Percentiles rank a stretch among this genome's conserved stretches.
These are phyloP conservation scores for Solanum pinnatisectum DNA, from an alignment of 257 asterid species.

Conservation along the genomic window DNA sequence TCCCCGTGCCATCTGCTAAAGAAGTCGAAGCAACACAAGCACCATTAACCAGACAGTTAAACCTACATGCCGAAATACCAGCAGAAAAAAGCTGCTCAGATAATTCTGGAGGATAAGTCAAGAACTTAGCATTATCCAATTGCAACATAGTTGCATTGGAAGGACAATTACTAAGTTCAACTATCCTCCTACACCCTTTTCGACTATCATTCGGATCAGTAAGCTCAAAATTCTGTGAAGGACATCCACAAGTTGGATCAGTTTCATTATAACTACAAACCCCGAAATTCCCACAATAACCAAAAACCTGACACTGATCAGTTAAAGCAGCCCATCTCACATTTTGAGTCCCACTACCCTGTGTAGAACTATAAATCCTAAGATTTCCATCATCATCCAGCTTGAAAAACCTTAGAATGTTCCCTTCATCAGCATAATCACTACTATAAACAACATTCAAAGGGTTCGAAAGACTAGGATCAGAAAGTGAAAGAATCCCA, in stretches of 20 bases:
- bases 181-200: constrained; percentile 63
- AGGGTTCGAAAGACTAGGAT: constrained; percentile 26
- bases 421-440: constrained; percentile 51
- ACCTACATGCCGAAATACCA: constrained; percentile 48
- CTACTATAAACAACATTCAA: constrained; percentile 48
- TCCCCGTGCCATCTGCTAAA: constrained; percentile 76
- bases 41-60: constrained; percentile 36
- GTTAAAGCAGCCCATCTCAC: constrained; percentile 73
- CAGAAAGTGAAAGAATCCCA: constrained; percentile 49
- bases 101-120: constrained; percentile 51
- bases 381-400: constrained; percentile 72
- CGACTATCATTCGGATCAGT: constrained; percentile 42
- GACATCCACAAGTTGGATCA: constrained; percentile 55
- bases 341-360: constrained; percentile 32
- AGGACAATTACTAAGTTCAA: constrained; percentile 44
- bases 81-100: constrained; percentile 23
- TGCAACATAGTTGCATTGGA: constrained; percentile 44
- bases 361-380: constrained; percentile 50
- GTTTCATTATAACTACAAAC: constrained; percentile 64
- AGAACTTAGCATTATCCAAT: constrained; percentile 48
- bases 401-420: constrained; percentile 44
- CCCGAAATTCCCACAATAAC: constrained; percentile 74
- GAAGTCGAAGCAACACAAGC: constrained; percentile 63
- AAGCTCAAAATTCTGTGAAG: constrained; percentile 55
- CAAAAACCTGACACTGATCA: constrained; percentile 76